A percentile compares a stretch with the other conserved stretches of the same genome.
These are phyloP conservation scores for Bretschneidera sinensis DNA, from an alignment of 345 rosid species.

Conservation along the genomic window DNA sequence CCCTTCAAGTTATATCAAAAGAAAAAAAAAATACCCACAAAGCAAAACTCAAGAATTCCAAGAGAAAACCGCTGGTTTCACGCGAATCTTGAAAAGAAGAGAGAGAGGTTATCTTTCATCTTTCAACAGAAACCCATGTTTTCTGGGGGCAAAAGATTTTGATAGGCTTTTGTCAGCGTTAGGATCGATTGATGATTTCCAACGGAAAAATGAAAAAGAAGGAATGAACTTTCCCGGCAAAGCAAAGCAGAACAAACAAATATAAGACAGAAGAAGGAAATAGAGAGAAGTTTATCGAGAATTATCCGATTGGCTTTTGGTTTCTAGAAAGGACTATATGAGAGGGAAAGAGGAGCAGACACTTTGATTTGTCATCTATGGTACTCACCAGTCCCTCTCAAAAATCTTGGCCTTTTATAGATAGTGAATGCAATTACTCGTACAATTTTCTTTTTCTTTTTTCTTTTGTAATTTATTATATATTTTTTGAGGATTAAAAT, in stretches of 20 bases:
- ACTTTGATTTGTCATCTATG: not conserved
- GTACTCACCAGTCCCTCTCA: not conserved
- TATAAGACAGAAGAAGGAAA: not conserved
- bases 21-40: not conserved
- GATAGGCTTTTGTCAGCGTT: not conserved
- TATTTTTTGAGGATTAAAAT: too few species aligned
- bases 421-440: too few species aligned
- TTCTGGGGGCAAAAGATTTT: constrained; percentile 19
- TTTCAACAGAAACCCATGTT: constrained; percentile 28
- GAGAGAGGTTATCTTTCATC: not conserved
- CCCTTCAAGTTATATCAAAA: constrained; percentile 26
- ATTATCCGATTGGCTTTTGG: constrained; percentile 10
- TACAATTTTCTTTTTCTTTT: too few species aligned
- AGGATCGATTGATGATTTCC: not conserved
- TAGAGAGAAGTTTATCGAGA: not conserved
- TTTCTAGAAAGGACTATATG: constrained; percentile 4
- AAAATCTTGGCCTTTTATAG: not conserved
- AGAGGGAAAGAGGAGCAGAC: not conserved
- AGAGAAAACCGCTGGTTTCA: not conserved
- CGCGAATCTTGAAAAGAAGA: constrained; percentile 4
- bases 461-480: too few species aligned
- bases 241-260: constrained; percentile 7
- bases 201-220: constrained; percentile 12
- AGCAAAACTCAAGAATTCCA: constrained; percentile 10
- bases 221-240: constrained; percentile 20